Evolutionary conservation across 345 rosid species (phyloP).

Genomic region (Populus davidiana): DNA sequence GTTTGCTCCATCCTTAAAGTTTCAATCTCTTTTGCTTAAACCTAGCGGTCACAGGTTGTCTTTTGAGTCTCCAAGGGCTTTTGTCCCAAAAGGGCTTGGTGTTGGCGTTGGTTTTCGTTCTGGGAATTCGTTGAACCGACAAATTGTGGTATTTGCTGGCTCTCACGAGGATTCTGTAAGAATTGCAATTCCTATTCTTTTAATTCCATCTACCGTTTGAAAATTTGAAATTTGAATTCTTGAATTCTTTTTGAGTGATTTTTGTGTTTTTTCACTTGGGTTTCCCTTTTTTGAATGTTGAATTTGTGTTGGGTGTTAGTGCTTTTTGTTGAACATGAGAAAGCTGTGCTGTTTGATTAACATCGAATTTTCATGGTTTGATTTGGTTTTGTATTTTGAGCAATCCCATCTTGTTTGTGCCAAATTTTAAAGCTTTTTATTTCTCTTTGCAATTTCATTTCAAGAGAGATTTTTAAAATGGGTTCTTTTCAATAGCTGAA

Average conservation of each 20-base stretch:
- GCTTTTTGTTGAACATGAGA: neutral
- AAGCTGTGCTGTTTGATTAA: neutral
- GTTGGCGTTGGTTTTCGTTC: conserved; percentile 30
- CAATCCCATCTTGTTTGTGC: neutral
- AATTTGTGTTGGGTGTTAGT: neutral
- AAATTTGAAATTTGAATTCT: neutral
- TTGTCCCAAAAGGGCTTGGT: conserved; percentile 22
- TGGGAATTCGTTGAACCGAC: conserved; percentile 24
- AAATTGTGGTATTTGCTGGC: conserved; percentile 47
- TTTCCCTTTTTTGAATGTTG: neutral
- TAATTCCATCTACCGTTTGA: neutral
- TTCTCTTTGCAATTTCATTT: neutral
- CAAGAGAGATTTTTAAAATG: neutral
- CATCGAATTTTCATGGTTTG: neutral
- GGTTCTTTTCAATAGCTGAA: neutral
- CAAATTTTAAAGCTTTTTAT: neutral
- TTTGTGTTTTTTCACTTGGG: neutral
- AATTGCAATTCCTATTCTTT: neutral
- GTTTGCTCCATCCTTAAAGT: conserved; percentile 9
- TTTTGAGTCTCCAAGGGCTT: neutral
- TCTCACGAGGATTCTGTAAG: conserved; percentile 66
- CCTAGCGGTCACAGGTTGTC: conserved; percentile 7
- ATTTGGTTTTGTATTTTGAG: neutral
- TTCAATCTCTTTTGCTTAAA: neutral
- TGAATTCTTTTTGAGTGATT: neutral